A percentile compares a stretch with the other conserved stretches of the same genome.
Evolutionary conservation across 2,329 filamentous ascomycete species (phyloP).

Genomic region (Paecilomyces dactylethromorphus): DNA sequence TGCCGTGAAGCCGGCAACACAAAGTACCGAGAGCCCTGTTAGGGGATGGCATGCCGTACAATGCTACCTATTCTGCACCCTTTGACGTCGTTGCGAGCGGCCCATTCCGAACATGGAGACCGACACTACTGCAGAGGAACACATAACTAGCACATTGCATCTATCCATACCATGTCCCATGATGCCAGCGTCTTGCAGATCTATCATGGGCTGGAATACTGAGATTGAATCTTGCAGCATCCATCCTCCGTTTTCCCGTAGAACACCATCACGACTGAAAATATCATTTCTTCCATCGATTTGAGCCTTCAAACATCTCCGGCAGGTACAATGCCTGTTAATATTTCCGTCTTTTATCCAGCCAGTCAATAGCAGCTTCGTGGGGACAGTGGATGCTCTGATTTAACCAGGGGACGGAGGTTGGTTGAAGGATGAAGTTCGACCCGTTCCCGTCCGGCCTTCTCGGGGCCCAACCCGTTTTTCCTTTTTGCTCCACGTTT

Average conservation of each 20-base stretch:
- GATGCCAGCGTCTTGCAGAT: background rate
- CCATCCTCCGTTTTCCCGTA: background rate
- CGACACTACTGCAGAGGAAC: background rate
- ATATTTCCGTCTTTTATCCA: background rate
- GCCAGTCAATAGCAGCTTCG: background rate
- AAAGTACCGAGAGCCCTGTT: background rate
- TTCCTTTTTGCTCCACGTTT: background rate
- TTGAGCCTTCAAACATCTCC: background rate
- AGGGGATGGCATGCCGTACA: background rate
- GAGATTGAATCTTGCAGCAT: background rate
- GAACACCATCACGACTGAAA: background rate
- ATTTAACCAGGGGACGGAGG: background rate
- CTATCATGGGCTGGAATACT: background rate
- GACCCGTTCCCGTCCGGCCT: too few species aligned
- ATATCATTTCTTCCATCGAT: background rate
- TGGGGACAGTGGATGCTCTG: background rate
- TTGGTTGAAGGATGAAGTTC: background rate
- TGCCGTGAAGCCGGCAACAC: background rate
- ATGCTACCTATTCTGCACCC: background rate
- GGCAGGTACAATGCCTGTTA: background rate
- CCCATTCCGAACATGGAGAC: background rate
- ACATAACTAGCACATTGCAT: background rate
- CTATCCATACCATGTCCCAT: background rate
- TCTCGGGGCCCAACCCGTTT: too few species aligned
- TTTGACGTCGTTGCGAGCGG: background rate